phyloP scores from a whole-genome alignment of 352 stramenopile species.

The Globisporangium cylindrosporum region DNA sequence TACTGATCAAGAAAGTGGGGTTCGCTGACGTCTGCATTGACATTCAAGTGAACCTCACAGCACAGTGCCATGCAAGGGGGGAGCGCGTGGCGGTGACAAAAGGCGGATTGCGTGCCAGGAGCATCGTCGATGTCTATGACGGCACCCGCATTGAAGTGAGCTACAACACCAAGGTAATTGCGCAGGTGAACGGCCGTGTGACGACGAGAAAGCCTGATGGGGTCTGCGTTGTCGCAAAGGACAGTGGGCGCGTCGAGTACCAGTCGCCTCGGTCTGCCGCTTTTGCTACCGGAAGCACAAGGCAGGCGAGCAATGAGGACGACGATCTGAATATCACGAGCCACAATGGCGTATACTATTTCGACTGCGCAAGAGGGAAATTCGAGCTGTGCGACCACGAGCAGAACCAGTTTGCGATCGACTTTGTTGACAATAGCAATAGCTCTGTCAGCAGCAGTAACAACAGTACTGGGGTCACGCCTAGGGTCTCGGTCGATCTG shows the following conservation, averaged over 20 bases:
- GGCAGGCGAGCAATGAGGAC: conserved; percentile 27
- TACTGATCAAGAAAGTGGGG: conserved; percentile 49
- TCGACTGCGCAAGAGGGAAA: conserved; percentile 46
- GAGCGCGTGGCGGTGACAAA: conserved; percentile 69
- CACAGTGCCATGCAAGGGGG: conserved; percentile 49
- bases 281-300: background rate
- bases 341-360: conserved; percentile 73
- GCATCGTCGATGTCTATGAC: conserved; percentile 44
- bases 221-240: conserved; percentile 51
- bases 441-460: background rate
- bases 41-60: conserved; percentile 59
- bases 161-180: conserved; percentile 79
- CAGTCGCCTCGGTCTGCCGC: conserved; percentile 11
- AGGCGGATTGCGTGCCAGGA: conserved; percentile 56
- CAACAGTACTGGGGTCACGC: conserved; percentile 9
- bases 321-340: conserved; percentile 57
- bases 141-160: conserved; percentile 58
- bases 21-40: conserved; percentile 72
- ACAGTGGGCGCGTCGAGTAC: conserved; percentile 73
- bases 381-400: conserved; percentile 70
- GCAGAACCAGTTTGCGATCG: conserved; percentile 61
- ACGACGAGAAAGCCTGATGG: conserved; percentile 45
- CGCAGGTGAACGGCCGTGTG: conserved; percentile 68
- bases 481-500: conserved; percentile 40
- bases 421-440: conserved; percentile 25